Conservation (phyloP, 108 stramenopile genomes). For the Conticribra guillardii region DNA sequence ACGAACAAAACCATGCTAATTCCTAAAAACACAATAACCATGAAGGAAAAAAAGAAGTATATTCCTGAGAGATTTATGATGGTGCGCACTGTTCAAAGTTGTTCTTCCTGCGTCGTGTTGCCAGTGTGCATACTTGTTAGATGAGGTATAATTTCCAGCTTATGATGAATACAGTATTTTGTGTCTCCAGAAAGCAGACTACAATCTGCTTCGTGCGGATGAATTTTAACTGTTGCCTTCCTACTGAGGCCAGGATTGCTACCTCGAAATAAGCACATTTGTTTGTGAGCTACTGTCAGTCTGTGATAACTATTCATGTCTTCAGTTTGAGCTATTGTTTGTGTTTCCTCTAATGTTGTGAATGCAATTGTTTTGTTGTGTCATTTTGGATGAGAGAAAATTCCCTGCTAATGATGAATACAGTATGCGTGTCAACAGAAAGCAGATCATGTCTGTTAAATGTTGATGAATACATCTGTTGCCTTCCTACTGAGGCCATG, state of each 20-base stretch:
- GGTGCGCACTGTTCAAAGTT: too few species aligned
- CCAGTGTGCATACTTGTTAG: neutral
- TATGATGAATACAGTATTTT: constrained; percentile 58
- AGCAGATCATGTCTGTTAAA: constrained; percentile 10
- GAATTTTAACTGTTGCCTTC: constrained; percentile 26
- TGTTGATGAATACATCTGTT: constrained; percentile 53
- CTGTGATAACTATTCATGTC: too few species aligned
- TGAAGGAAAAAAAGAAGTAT: too few species aligned
- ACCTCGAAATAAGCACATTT: too few species aligned
- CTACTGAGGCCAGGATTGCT: constrained; percentile 20
- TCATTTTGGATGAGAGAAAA: neutral
- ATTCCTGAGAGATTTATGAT: too few species aligned
- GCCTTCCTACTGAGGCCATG: constrained; percentile 62
- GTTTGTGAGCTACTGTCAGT: too few species aligned
- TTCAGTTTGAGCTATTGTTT: too few species aligned
- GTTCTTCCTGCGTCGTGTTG: too few species aligned
- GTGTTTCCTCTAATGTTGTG: too few species aligned
- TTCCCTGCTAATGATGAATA: neutral
- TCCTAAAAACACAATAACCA: too few species aligned
- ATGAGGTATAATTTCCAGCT: neutral
- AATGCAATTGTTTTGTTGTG: too few species aligned
- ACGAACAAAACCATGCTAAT: too few species aligned
- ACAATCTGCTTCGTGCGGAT: constrained; percentile 1
- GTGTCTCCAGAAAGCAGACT: constrained; percentile 7
- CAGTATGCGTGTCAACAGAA: neutral